Conservation (phyloP, 2,329 filamentous ascomycete species). For the Penicillium sp. region DNA sequence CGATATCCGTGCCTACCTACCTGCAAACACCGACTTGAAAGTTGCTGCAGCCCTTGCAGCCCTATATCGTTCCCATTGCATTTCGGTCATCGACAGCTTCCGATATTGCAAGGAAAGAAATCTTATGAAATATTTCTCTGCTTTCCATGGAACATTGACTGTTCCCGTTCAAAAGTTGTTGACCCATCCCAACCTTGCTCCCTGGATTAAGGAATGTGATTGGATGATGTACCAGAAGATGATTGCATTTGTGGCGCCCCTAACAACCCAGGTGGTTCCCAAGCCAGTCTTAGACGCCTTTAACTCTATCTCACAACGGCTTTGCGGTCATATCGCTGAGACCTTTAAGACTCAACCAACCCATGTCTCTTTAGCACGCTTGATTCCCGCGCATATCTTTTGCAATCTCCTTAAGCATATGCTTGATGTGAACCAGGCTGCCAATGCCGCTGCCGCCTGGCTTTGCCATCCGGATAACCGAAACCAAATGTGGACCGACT, state of each 20-base stretch:
- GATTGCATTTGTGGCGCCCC: slow-evolving; percentile 84
- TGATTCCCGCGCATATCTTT: slow-evolving; percentile 85
- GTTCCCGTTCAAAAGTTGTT: slow-evolving; percentile 95
- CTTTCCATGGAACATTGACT: slow-evolving; percentile 93
- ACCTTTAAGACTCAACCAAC: slow-evolving; percentile 82
- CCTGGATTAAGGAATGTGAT: slow-evolving; percentile 95
- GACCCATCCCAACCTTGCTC: slow-evolving; percentile 73
- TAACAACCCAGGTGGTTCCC: slow-evolving; percentile 88
- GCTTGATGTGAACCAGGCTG: slow-evolving; percentile 86
- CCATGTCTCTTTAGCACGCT: slow-evolving; percentile 83
- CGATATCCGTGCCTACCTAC: slow-evolving; percentile 78
- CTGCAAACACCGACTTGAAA: slow-evolving; percentile 78
- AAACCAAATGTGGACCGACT: slow-evolving; percentile 94
- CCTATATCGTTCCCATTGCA: slow-evolving; percentile 91
- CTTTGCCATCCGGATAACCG: slow-evolving; percentile 84
- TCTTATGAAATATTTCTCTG: slow-evolving; percentile 91
- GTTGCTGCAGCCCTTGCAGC: slow-evolving; percentile 82
- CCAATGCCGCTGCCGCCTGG: slow-evolving; percentile 91
- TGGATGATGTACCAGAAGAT: slow-evolving; percentile 96
- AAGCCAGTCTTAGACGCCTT: slow-evolving; percentile 84
- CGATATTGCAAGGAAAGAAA: slow-evolving; percentile 96
- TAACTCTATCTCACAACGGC: slow-evolving; percentile 76
- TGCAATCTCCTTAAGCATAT: slow-evolving; percentile 81
- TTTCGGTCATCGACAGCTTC: slow-evolving; percentile 90
- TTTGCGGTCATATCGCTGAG: slow-evolving; percentile 78